Evolutionary conservation across 805 yeast species (phyloP).

Genomic region (Barnettozyma pratensis): DNA sequence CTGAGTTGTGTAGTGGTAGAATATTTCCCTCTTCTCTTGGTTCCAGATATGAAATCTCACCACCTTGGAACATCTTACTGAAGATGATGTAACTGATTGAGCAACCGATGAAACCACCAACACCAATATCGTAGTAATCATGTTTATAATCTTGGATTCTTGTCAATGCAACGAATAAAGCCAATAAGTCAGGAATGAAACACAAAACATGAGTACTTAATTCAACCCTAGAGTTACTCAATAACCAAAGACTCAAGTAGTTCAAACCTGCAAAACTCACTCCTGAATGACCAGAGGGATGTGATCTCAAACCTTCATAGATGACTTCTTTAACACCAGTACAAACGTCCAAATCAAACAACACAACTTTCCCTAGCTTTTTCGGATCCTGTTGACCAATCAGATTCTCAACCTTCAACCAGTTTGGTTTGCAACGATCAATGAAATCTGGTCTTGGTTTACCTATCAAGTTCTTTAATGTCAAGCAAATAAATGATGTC

Average conservation of each 20-base stretch:
- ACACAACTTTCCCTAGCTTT: conserved; percentile 2
- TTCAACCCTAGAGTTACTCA: conserved; percentile 46
- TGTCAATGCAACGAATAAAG: conserved; percentile 70
- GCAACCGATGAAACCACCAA: conserved; percentile 69
- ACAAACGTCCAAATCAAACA: conserved; percentile 43
- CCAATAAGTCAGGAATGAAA: conserved; percentile 55
- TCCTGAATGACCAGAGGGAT: conserved; percentile 78
- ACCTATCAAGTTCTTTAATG: conserved; percentile 77
- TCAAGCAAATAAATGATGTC: conserved; percentile 18
- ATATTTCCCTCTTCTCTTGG: not conserved
- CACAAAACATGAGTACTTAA: conserved; percentile 22
- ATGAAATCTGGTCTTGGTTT: conserved; percentile 88
- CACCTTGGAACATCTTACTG: conserved; percentile 18
- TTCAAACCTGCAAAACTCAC: conserved; percentile 63
- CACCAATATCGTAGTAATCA: conserved; percentile 75
- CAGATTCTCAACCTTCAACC: conserved; percentile 8
- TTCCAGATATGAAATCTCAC: conserved; percentile 15
- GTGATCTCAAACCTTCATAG: conserved; percentile 70
- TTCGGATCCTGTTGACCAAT: conserved; percentile 7
- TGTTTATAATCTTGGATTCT: conserved; percentile 91
- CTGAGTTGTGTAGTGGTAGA: conserved; percentile 13
- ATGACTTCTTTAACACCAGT: conserved; percentile 40
- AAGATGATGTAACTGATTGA: conserved; percentile 11
- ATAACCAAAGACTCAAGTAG: conserved; percentile 54
- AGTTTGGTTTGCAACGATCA: conserved; percentile 69